Conservation (phyloP, 768 basidiomycete genomes). For the Boletus reticuloceps region DNA sequence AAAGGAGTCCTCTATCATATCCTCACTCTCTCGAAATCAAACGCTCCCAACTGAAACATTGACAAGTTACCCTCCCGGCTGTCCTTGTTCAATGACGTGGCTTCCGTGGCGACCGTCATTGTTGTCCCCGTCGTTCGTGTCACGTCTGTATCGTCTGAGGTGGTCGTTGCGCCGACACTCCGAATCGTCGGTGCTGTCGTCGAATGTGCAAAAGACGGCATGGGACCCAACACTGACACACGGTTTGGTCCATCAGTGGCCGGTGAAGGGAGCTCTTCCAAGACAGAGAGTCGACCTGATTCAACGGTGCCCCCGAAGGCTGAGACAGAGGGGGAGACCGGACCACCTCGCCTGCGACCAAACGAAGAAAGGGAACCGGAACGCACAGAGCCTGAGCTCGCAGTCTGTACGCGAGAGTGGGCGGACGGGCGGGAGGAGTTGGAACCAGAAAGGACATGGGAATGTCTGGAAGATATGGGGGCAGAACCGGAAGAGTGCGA, state of each 20-base stretch:
- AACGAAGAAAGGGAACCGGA: constrained; percentile 56
- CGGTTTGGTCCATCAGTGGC: constrained; percentile 19
- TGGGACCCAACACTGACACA: constrained; percentile 29
- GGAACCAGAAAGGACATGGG: constrained; percentile 47
- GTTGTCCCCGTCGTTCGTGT: constrained; percentile 22
- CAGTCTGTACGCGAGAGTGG: constrained; percentile 36
- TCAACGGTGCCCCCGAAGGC: constrained; percentile 41
- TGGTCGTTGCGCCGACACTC: constrained; percentile 31
- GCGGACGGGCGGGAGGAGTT: constrained; percentile 53
- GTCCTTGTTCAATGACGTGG: constrained; percentile 7
- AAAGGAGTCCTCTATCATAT: not conserved
- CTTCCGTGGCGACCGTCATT: constrained; percentile 16
- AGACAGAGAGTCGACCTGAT: constrained; percentile 19
- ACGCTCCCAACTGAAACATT: constrained; percentile 12
- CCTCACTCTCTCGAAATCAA: constrained; percentile 23
- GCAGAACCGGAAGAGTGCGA: constrained; percentile 52
- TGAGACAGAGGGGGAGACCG: constrained; percentile 49
- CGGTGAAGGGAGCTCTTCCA: constrained; percentile 20
- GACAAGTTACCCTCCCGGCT: constrained; percentile 8
- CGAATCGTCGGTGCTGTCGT: constrained; percentile 29
- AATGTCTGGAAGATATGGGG: constrained; percentile 44
- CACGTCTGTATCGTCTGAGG: constrained; percentile 30
- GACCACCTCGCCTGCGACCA: constrained; percentile 37
- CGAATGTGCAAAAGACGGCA: constrained; percentile 32
- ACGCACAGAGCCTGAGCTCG: constrained; percentile 40